phyloP scores from a whole-genome alignment of 164 flowering plant species.

The Echeveria elegans region DNA sequence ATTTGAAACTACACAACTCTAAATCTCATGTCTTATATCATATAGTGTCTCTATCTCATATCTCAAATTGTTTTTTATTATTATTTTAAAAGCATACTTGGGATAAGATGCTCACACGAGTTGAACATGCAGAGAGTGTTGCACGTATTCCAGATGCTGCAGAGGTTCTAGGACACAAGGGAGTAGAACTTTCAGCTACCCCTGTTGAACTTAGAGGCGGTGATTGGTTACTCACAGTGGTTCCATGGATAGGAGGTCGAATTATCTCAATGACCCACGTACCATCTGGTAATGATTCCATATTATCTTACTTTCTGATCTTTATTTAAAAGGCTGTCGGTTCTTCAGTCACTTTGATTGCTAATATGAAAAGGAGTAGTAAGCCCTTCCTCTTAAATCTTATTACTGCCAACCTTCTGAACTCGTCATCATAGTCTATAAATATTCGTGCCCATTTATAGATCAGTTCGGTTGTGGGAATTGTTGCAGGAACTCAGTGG shows the following conservation, averaged over 20 bases:
- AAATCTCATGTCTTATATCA: neutral
- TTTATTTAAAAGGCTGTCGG: too few relatives aligned
- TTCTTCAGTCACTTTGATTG: too few relatives aligned
- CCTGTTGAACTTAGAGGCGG: constrained; percentile 70
- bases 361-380: too few relatives aligned
- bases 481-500: constrained; percentile 70
- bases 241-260: constrained; percentile 98
- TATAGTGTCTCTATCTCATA: neutral
- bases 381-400: too few relatives aligned
- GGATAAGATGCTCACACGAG: neutral
- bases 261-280: constrained; percentile 77
- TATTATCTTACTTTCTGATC: too few relatives aligned
- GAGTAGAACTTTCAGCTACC: constrained; percentile 53
- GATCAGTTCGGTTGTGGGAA: neutral
- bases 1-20: neutral
- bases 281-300: constrained; percentile 58
- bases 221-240: constrained; percentile 71
- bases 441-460: neutral
- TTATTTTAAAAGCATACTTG: neutral
- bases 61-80: too few relatives aligned
- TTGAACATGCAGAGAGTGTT: constrained; percentile 46
- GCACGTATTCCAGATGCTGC: constrained; percentile 56
- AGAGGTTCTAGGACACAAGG: constrained; percentile 42
- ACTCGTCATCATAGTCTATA: neutral
- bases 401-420: too few relatives aligned